Base-by-base conservation (phyloP, 495 filamentous ascomycete genomes). In the Corynascus novoguineensis region DNA sequence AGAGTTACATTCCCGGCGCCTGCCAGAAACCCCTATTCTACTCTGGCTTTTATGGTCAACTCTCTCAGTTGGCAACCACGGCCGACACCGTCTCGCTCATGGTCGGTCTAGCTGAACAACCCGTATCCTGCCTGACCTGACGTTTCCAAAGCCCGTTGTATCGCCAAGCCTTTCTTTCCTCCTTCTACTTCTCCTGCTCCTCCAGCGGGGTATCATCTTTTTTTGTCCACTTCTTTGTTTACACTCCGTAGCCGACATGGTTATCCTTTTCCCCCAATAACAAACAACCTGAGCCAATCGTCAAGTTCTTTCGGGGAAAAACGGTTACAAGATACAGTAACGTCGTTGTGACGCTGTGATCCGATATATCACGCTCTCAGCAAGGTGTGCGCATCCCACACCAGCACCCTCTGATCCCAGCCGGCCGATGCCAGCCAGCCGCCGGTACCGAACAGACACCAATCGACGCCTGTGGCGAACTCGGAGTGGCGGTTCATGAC, bases 391-490 rank as follows among this genome's bases (percentile, higher is more conserved):
- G 90, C 88, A 78, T 98, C 93, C 91, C 91, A 98, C 10, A 97
- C 83, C 66, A 91, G 78, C 31, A 98, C 74, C 60, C 83, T 80
- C 72, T 96, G 89, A 71, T 98, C 93, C 95, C 95, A 98, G 0
- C 89, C 90, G 7, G 85, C 85, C 66, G 85, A 93, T 10, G 93
- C 93, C 71, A 88, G 89, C 95, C 95, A 98, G 4, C 95, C 93
- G 60, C 96, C 92, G 17, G 81, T 84, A 6, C 93, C 93, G 69
- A 98, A 98, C 29, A 98, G 69, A 73, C 93, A 97, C 93, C 93
- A 98, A 67, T 97, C 93, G 10, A 97, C 88, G 17, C 93, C 93
- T n/a, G 88, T 96, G 28, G 85, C 90, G 69, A 98, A 98, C 74
- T 98, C 93, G 1, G 92, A 95, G 73, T 98, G 93, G 38, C 81